Evolutionary conservation across 352 stramenopile species (phyloP).

Genomic region (Phytophthora pistaciae): DNA sequence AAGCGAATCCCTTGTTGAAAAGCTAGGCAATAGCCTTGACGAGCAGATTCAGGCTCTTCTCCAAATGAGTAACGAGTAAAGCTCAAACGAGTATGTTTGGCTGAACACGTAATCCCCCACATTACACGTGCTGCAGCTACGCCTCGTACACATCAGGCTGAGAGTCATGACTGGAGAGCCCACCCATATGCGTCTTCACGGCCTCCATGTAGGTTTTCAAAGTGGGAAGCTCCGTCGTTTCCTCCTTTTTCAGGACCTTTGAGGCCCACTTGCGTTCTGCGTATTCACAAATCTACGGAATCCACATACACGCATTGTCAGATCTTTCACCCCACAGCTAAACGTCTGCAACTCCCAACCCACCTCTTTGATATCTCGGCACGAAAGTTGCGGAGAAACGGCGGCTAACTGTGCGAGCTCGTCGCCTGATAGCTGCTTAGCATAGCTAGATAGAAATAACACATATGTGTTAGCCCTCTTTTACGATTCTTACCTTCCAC

Average conservation of each 20-base stretch:
- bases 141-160: constrained; percentile 65
- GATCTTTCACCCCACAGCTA: neutral
- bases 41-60: constrained; percentile 55
- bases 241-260: constrained; percentile 88
- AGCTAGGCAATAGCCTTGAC: constrained; percentile 44
- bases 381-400: constrained; percentile 89
- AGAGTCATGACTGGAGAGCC: constrained; percentile 47
- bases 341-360: neutral
- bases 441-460: constrained; percentile 59
- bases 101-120: neutral
- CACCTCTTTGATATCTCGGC: constrained; percentile 95
- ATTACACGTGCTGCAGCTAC: constrained; percentile 25
- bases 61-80: constrained; percentile 14
- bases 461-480: neutral
- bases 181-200: constrained; percentile 71
- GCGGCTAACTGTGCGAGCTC: constrained; percentile 83
- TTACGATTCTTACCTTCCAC: neutral
- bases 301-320: neutral
- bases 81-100: neutral
- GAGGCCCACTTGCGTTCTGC: constrained; percentile 94
- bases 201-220: constrained; percentile 79
- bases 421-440: constrained; percentile 87
- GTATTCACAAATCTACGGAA: constrained; percentile 90
- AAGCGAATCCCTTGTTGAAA: constrained; percentile 37
- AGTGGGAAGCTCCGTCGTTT: constrained; percentile 74